Evolutionary conservation across 139 green algal genomes (phyloP).

Genomic region (Coelastrella sp.): DNA sequence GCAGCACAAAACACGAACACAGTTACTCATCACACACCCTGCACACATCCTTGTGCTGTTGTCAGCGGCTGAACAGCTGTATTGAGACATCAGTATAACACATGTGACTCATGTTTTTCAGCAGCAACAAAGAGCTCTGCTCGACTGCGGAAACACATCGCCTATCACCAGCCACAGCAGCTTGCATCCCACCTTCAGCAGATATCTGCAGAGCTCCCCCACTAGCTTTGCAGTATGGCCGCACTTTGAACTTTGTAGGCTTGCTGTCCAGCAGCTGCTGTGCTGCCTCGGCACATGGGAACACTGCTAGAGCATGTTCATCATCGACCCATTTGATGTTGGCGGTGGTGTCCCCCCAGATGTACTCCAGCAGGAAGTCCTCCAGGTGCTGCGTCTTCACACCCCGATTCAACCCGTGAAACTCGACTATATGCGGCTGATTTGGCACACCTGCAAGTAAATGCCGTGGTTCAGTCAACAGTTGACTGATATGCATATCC

Average conservation of each 20-base stretch:
- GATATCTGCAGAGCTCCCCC: background rate
- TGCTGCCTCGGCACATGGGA: constrained; percentile 46
- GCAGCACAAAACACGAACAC: constrained; percentile 14
- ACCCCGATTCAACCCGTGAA: constrained; percentile 53
- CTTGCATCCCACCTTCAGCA: constrained; percentile 28
- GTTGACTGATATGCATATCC: too few species aligned
- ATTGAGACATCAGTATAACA: too few species aligned
- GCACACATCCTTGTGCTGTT: background rate
- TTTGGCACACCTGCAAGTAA: background rate
- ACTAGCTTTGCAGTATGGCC: constrained; percentile 39
- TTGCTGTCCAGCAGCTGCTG: constrained; percentile 10
- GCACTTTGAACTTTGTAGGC: constrained; percentile 30
- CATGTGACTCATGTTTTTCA: too few species aligned
- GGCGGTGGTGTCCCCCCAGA: constrained; percentile 30
- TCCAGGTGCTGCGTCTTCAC: constrained; percentile 52
- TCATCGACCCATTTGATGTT: constrained; percentile 62
- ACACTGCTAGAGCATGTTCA: constrained; percentile 58
- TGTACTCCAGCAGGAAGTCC: constrained; percentile 51
- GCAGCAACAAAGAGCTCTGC: background rate
- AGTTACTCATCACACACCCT: background rate
- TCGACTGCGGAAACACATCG: background rate
- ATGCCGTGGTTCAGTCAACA: too few species aligned
- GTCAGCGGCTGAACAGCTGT: too few species aligned
- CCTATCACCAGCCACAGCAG: background rate
- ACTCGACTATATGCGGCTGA: constrained; percentile 50